Base-by-base conservation (phyloP, 257 asterid species). In the Cinchona pubescens region DNA sequence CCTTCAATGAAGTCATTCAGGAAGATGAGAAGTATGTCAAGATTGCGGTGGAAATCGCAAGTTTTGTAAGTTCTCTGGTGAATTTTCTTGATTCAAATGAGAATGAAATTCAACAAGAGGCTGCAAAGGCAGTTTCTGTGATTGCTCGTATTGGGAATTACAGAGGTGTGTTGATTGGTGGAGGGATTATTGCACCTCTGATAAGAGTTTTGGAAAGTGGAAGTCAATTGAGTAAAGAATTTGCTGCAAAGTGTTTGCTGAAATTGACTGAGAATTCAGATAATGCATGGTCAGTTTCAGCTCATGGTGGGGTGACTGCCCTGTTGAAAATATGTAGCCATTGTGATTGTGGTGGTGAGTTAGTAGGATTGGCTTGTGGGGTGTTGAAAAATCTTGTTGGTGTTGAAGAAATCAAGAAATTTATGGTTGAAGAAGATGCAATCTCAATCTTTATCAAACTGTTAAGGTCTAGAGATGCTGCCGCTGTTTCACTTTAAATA, bases 201-300 rank as follows among this genome's bases (percentile, higher is more conserved):
- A 78, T 92, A 59, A 83, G 96, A 77, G 88, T 84, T 72, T 78
- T 95, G 55, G 98, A 92, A 79, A 43, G 86, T n/a, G 95, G 96
- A 68, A 87, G 76, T 82, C 85, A 82, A 18, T 35, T 67, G 84
- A 78, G 97, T 51, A 92, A 83, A 79, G 89, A 80, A 69, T 83
- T 45, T 64, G 89, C 96, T 1, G 86, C 92, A 13, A 91, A 86
- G 83, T 91, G 98, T 86, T 89, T 95, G 91, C 84, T 83, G 83
- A 92, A 85, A 49, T 62, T 92, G 55, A 95, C 98, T 0, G 94
- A 90, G 88, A 92, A 95, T 72, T 90, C 97, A 2, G 99, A 95
- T 23, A 95, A 95, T 72, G 94, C 84, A 0, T 95, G 99, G 99
- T 87, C 97, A 1, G 86, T 95, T 83, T 92, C 97, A 12, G 93